A percentile compares a stretch with the other conserved stretches of the same genome.
phyloP scores from a whole-genome alignment of 1,139 yeast genomes.

The Protomyces inundatus region DNA sequence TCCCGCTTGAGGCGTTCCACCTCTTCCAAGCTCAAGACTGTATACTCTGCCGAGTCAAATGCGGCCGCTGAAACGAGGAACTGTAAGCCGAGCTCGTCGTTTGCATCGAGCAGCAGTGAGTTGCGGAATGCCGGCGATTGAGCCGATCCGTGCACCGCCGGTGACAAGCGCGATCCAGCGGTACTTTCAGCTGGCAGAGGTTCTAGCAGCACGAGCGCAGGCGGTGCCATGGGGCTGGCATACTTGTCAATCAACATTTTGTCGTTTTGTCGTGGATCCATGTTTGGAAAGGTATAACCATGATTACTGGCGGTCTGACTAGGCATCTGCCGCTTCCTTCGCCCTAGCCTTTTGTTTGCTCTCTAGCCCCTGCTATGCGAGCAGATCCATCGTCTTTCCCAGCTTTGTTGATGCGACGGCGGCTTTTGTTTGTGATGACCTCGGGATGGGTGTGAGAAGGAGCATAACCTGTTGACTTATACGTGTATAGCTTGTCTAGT shows the following conservation, averaged over 20 bases:
- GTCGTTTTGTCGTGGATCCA: not conserved
- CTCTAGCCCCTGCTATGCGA: too few relatives aligned
- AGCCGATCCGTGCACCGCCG: too few relatives aligned
- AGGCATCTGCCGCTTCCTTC: not conserved
- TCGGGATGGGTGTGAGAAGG: too few relatives aligned
- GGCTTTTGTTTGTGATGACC: too few relatives aligned
- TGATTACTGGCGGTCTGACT: not conserved
- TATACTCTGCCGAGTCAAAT: constrained; percentile 19
- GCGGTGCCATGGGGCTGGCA: not conserved
- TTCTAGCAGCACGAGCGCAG: not conserved
- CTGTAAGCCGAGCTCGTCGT: constrained; percentile 14
- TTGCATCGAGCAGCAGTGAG: not conserved
- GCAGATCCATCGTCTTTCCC: too few relatives aligned
- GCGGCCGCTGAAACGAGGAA: constrained; percentile 18
- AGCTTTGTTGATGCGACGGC: too few relatives aligned
- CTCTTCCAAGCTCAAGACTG: constrained; percentile 25
- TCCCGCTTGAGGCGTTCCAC: constrained; percentile 24
- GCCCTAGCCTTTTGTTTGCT: too few relatives aligned
- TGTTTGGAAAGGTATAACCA: not conserved
- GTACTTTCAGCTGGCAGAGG: not conserved
- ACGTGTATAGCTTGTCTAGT: too few relatives aligned
- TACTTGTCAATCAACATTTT: not conserved
- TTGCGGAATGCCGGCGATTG: not conserved
- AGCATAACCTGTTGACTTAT: too few relatives aligned
- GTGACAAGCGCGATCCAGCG: too few relatives aligned